phyloP scores from a whole-genome alignment of 257 asterid genomes.

The Rubia yunnanensis region DNA sequence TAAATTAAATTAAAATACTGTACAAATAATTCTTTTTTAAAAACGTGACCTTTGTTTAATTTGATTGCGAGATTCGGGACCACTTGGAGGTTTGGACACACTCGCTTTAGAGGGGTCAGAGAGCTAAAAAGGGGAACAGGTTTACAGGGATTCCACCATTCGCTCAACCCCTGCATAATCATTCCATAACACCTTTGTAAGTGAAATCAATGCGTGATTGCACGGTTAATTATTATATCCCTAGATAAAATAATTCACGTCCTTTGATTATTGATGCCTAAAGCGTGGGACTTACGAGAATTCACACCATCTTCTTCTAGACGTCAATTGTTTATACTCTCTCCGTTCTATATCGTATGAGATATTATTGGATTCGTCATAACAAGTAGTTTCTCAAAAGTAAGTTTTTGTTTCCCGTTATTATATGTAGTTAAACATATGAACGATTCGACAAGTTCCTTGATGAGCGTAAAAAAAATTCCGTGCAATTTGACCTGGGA shows the following conservation, averaged over 20 bases:
- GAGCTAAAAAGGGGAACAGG: slow-evolving; percentile 26
- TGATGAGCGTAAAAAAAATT: too few species aligned
- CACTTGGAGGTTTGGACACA: slow-evolving; percentile 11
- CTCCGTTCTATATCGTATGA: too few species aligned
- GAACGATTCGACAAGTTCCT: too few species aligned
- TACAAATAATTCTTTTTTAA: too few species aligned
- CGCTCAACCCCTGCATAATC: slow-evolving; percentile 16
- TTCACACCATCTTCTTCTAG: background rate
- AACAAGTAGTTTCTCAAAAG: too few species aligned
- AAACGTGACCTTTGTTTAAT: too few species aligned
- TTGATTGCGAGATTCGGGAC: too few species aligned
- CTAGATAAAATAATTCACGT: background rate
- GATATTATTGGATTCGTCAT: too few species aligned
- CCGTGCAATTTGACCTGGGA: too few species aligned
- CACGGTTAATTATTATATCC: slow-evolving; percentile 2
- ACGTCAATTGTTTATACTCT: background rate
- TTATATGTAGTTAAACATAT: too few species aligned
- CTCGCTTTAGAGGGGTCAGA: slow-evolving; percentile 10
- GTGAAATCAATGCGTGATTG: slow-evolving; percentile 25
- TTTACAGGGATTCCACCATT: slow-evolving; percentile 20
- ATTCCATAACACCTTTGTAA: slow-evolving; percentile 16
- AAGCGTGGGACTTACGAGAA: background rate
- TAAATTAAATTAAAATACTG: too few species aligned
- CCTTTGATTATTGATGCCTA: background rate
- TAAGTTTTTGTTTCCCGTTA: too few species aligned